Percentiles rank a stretch among this genome's conserved stretches.
These are phyloP conservation scores for Rhodotorula babjevae DNA, from an alignment of 768 basidiomycete genomes.

Conservation along the genomic window DNA sequence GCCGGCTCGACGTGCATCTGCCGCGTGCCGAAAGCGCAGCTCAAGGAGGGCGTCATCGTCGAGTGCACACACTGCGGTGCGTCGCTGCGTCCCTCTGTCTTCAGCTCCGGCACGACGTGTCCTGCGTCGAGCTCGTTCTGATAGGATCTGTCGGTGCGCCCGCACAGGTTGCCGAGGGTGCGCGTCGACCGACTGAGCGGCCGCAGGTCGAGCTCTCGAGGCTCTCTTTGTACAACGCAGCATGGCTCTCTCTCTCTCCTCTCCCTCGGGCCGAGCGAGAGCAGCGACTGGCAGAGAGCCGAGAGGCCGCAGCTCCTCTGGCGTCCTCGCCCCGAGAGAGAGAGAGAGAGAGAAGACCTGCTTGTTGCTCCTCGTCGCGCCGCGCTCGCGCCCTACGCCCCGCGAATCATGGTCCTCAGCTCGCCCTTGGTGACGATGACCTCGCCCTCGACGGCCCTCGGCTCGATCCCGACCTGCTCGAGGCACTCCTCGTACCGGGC, in stretches of 20 bases:
- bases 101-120: too few relatives aligned
- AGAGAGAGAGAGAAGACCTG: not conserved
- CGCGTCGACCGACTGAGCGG: slow-evolving; percentile 55
- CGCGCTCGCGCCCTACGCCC: slow-evolving; percentile 1
- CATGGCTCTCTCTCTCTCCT: not conserved
- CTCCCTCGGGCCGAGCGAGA: too few relatives aligned
- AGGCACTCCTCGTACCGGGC: slow-evolving; percentile 71
- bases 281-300: too few relatives aligned
- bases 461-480: slow-evolving; percentile 68
- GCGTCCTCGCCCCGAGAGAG: not conserved
- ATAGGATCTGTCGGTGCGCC: too few relatives aligned
- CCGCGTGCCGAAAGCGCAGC: slow-evolving; percentile 88
- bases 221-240: not conserved
- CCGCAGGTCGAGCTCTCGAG: not conserved
- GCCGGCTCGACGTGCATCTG: slow-evolving; percentile 98
- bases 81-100: slow-evolving; percentile 46
- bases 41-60: slow-evolving; percentile 82
- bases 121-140: too few relatives aligned
- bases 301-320: not conserved
- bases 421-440: slow-evolving; percentile 56
- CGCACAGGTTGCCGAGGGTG: slow-evolving; percentile 76
- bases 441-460: slow-evolving; percentile 80
- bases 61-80: slow-evolving; percentile 95
- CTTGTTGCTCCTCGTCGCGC: not conserved
- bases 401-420: slow-evolving; percentile 32